Evolutionary conservation across 2,329 filamentous ascomycete species (phyloP).

Genomic region (Diplodia sapinea): DNA sequence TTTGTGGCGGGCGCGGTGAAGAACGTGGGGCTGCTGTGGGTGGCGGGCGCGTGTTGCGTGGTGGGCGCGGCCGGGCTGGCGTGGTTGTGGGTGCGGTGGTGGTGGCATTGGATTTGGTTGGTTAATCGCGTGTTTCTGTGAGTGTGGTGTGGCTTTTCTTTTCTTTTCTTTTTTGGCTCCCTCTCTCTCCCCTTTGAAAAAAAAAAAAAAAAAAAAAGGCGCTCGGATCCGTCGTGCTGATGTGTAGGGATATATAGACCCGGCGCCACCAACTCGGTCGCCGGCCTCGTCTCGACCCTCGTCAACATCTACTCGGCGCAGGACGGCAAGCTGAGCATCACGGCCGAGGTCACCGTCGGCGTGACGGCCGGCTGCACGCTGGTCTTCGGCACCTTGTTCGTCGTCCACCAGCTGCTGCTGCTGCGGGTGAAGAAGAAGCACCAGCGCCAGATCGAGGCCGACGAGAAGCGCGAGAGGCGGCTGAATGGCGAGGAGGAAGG

Average conservation of each 20-base stretch:
- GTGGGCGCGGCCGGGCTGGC: constrained; percentile 51
- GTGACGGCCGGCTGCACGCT: constrained; percentile 46
- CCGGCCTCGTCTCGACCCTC: constrained; percentile 58
- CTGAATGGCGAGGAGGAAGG: not conserved
- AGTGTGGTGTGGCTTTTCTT: constrained; percentile 27
- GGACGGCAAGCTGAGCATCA: constrained; percentile 53
- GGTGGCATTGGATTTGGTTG: constrained; percentile 61
- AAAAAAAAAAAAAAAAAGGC: no score
- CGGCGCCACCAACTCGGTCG: constrained; percentile 54
- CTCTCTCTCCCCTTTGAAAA: not conserved
- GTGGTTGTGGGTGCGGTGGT: constrained; percentile 53
- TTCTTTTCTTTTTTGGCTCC: not conserved
- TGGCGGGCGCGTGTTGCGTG: constrained; percentile 53
- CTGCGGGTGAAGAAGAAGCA: constrained; percentile 43
- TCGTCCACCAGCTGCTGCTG: constrained; percentile 49
- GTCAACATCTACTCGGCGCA: constrained; percentile 59
- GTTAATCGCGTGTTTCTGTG: constrained; percentile 58
- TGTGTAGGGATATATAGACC: not conserved
- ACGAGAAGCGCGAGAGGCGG: constrained; percentile 31
- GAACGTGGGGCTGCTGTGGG: constrained; percentile 52
- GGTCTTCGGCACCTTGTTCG: constrained; percentile 42
- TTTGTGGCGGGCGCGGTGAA: constrained; percentile 43
- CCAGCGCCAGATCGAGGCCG: constrained; percentile 39
- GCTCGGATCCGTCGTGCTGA: no score
- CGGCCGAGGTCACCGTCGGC: constrained; percentile 50